Evolutionary conservation across 495 filamentous ascomycete genomes (phyloP).

Genomic region (Aspergillus mulundensis): DNA sequence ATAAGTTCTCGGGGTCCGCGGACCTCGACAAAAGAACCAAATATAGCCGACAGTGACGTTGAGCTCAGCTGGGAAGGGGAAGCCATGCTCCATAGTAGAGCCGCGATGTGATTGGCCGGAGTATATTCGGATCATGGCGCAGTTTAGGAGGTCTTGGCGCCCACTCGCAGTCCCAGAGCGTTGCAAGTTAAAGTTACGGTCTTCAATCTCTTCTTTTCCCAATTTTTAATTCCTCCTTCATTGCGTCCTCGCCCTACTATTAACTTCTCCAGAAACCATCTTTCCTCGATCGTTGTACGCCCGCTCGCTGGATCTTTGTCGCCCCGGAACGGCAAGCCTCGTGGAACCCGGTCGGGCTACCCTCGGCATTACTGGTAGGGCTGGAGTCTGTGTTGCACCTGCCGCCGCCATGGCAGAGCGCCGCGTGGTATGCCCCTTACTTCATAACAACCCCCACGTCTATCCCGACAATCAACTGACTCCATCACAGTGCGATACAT

Average conservation of each 20-base stretch:
- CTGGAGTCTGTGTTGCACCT: not conserved
- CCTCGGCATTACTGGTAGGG: not conserved
- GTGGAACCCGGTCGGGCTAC: no score
- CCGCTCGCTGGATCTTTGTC: no score
- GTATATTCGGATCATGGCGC: not conserved
- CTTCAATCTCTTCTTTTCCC: no score
- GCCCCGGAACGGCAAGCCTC: no score
- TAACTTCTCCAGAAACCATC: no score
- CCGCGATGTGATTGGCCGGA: not conserved
- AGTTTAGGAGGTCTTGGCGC: not conserved
- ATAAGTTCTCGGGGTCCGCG: not conserved
- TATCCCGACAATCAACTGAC: not conserved
- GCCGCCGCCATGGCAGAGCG: not conserved
- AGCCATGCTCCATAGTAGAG: not conserved
- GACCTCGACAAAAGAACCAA: not conserved
- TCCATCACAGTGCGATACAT: slow-evolving; percentile 19
- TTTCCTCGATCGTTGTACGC: no score
- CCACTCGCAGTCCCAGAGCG: not conserved
- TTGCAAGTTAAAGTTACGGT: no score
- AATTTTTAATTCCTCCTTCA: no score
- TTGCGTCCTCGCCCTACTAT: no score
- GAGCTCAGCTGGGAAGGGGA: not conserved
- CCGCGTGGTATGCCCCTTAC: not conserved
- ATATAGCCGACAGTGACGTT: not conserved
- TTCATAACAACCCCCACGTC: not conserved